Conservation (phyloP, 179 eudicot species). For the Patellifolia procumbens region DNA sequence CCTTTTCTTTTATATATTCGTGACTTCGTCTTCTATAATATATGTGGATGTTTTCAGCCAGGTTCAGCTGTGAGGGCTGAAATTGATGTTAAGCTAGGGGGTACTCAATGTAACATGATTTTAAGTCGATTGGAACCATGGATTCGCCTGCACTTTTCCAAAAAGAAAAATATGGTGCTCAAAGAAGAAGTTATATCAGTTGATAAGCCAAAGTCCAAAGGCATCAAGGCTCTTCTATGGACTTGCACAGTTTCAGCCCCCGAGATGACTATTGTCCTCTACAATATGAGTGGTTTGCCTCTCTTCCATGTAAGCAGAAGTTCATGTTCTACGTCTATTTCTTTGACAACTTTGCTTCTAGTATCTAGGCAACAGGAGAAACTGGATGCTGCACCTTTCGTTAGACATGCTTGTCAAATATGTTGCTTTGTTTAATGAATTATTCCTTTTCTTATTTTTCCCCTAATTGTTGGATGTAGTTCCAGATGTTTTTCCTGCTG, state of each 20-base stretch:
- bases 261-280: conserved; percentile 82
- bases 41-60: conserved; percentile 57
- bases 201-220: conserved; percentile 48
- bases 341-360: not conserved
- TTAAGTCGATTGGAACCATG: conserved; percentile 80
- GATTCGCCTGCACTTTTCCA: conserved; percentile 64
- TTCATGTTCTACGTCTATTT: not conserved
- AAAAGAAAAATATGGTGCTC: conserved; percentile 62
- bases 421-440: not conserved
- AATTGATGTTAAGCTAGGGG: conserved; percentile 91
- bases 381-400: not conserved
- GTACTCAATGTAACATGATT: conserved; percentile 83
- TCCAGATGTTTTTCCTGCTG: not conserved
- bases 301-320: conserved; percentile 69
- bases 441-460: too few relatives aligned
- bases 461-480: not conserved
- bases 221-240: conserved; percentile 72
- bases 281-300: conserved; percentile 61
- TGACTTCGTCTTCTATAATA: not conserved
- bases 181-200: conserved; percentile 45
- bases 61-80: conserved; percentile 75
- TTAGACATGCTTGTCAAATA: not conserved
- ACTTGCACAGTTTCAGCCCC: conserved; percentile 91
- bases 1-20: not conserved
- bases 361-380: not conserved